Evolutionary conservation across 1,284 basidiomycete genomes (phyloP).

Genomic region (Apiotrichum domesticum): DNA sequence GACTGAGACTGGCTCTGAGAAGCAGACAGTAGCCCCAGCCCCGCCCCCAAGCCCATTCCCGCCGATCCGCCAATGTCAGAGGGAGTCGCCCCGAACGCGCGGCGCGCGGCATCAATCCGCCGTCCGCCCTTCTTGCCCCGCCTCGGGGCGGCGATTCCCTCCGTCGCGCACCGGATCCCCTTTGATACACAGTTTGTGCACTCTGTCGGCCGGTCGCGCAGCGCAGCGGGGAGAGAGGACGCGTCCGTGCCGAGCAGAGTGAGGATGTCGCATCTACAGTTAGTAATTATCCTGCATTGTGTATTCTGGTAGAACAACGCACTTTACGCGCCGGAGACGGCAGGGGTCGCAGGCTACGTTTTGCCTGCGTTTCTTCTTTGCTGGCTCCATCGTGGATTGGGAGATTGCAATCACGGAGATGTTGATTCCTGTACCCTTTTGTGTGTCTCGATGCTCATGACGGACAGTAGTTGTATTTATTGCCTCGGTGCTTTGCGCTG

Average conservation of each 20-base stretch:
- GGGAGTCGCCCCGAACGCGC: conserved; percentile 12
- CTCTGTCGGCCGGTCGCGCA: conserved; percentile 24
- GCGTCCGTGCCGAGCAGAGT: conserved; percentile 18
- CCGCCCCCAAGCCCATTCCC: too few relatives aligned
- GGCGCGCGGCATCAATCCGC: conserved; percentile 35
- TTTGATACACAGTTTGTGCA: conserved; percentile 38
- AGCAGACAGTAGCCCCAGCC: too few relatives aligned
- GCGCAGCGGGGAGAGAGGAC: conserved; percentile 12
- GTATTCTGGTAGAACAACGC: conserved; percentile 6
- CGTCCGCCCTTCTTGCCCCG: conserved; percentile 40
- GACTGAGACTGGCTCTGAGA: too few relatives aligned
- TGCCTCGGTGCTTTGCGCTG: too few relatives aligned
- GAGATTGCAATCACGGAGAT: too few relatives aligned
- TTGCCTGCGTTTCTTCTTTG: conserved; percentile 30
- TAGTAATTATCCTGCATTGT: neutral
- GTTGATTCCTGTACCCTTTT: too few relatives aligned
- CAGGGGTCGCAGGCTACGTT: conserved; percentile 40
- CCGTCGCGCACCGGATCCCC: conserved; percentile 33
- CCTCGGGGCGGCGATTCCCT: conserved; percentile 33
- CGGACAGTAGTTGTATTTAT: too few relatives aligned
- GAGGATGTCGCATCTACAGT: conserved; percentile 25
- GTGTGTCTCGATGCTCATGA: too few relatives aligned
- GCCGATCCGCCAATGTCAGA: too few relatives aligned
- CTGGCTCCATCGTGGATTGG: conserved; percentile 1
- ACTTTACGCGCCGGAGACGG: conserved; percentile 37